Evolutionary conservation across 441 rosid genomes (phyloP), one percentile per base, ranked within the genome.

Genomic region (Mallotus japonicus): DNA sequence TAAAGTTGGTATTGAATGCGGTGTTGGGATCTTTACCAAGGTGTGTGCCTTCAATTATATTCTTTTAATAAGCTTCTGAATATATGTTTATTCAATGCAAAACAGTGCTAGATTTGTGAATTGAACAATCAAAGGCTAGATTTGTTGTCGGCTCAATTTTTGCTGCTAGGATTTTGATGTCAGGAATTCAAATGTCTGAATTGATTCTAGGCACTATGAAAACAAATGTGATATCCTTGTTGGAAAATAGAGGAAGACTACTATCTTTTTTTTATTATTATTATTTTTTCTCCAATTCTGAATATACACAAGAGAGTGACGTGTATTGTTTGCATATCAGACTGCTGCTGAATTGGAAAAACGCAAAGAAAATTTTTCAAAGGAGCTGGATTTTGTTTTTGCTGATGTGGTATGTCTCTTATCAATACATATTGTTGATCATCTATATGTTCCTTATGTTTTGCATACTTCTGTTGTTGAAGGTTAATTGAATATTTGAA

Each of bases 11-110:
- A 89, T 92, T 74, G 99, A 94, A 73, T 92, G 99, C 79, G 97
- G 99, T 54, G 97, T 94, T 76, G 99, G 99, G 17, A 76, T 94
- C 80, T 92, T 92, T 83, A 92, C 97, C 40, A 92, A 92, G 97
- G 99, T 89, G 69, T 7, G 49, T 65, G 51, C 37, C 12, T 62
- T 40, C 58, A 37, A 42, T 69, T 17, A 13, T 14, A 15, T 13
- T 59, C 9, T 8, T n/a, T 20, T 6, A 1, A 11, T 57, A 2
- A 57, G 40, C 6, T 37, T 37, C 5, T 56, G 4, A 9, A 56
- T 19, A 1, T 8, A 16, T 11, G 6, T 42, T 42, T 63, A 17
- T 50, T 37, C 56, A 47, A 22, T 22, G 34, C 8, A 47, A 46
- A 3, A 14, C 8, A 22, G 34, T 15, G 16, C 20, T 8, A 11